These are phyloP conservation scores for Phytophthora sojae DNA, from an alignment of 352 stramenopile species.

Conservation along the genomic window DNA sequence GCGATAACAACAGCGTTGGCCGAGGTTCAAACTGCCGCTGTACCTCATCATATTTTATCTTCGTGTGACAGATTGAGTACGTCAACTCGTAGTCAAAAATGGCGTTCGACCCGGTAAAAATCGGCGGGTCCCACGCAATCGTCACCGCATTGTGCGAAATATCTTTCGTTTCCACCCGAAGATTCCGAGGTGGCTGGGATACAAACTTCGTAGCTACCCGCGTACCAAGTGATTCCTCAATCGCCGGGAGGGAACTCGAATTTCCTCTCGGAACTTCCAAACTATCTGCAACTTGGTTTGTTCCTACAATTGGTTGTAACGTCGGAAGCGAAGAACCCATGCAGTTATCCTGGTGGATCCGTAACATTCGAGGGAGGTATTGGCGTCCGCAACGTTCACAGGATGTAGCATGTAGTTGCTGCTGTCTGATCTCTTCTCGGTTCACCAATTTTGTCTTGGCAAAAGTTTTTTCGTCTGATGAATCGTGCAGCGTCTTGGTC, in stretches of 20 bases:
- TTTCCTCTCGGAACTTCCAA: constrained; percentile 8
- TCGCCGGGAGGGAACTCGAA: constrained; percentile 1
- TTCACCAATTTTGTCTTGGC: constrained; percentile 49
- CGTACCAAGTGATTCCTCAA: neutral
- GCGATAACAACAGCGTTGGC: constrained; percentile 40
- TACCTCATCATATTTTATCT: constrained; percentile 19
- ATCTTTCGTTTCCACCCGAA: constrained; percentile 44
- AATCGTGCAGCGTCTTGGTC: constrained; percentile 48
- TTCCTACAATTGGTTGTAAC: constrained; percentile 6
- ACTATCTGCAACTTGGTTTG: constrained; percentile 40
- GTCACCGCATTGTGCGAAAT: constrained; percentile 54
- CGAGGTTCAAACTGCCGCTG: constrained; percentile 35
- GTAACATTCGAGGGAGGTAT: constrained; percentile 45
- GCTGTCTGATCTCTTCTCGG: constrained; percentile 48
- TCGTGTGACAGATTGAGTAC: constrained; percentile 39
- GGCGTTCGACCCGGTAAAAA: constrained; percentile 71
- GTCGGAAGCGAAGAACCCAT: neutral
- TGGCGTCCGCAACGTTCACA: constrained; percentile 45
- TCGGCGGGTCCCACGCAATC: constrained; percentile 68
- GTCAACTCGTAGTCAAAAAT: constrained; percentile 79
- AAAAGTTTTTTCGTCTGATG: constrained; percentile 48
- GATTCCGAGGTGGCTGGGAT: constrained; percentile 69
- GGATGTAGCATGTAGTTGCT: constrained; percentile 29
- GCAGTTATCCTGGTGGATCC: constrained; percentile 44
- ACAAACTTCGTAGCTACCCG: constrained; percentile 45